A percentile compares a stretch with the other conserved stretches of the same genome.
Evolutionary conservation across 805 yeast species (phyloP).

Genomic region (Monosporozyma aerobia): DNA sequence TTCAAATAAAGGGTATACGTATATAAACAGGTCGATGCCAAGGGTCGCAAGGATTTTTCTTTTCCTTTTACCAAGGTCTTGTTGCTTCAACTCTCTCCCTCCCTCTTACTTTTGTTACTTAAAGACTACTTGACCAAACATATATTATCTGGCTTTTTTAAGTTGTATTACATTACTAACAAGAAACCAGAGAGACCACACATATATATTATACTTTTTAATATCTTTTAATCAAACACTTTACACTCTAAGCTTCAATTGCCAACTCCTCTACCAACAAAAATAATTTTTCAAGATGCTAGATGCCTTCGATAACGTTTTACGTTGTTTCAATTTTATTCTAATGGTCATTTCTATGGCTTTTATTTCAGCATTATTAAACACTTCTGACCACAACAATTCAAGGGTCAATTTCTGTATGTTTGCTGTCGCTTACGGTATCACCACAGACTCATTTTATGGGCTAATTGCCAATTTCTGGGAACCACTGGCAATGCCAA

Average conservation of each 20-base stretch:
- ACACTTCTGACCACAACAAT: slow-evolving; percentile 42
- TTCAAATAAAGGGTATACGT: no score
- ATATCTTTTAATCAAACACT: no score
- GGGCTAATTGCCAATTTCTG: slow-evolving; percentile 69
- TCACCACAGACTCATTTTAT: slow-evolving; percentile 69
- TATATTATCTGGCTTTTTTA: no score
- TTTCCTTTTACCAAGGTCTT: no score
- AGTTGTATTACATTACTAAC: no score
- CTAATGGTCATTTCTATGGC: slow-evolving; percentile 76
- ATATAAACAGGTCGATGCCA: no score
- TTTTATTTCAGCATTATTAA: slow-evolving; percentile 76
- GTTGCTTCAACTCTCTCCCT: no score
- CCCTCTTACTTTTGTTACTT: no score
- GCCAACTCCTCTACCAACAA: not conserved
- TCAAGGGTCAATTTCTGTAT: slow-evolving; percentile 84
- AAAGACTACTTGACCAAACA: no score
- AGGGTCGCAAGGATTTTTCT: no score
- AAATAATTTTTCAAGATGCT: slow-evolving; percentile 33
- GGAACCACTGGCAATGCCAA: slow-evolving; percentile 73
- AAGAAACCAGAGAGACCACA: no score
- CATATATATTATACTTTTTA: no score
- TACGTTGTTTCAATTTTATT: slow-evolving; percentile 66
- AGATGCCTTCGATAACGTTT: slow-evolving; percentile 61
- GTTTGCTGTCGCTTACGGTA: slow-evolving; percentile 79
- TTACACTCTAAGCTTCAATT: not conserved